Evolutionary conservation across 139 green algal genomes (phyloP), one percentile per base, ranked within the genome.

Genomic region (Edaphochlamys debaryana): DNA sequence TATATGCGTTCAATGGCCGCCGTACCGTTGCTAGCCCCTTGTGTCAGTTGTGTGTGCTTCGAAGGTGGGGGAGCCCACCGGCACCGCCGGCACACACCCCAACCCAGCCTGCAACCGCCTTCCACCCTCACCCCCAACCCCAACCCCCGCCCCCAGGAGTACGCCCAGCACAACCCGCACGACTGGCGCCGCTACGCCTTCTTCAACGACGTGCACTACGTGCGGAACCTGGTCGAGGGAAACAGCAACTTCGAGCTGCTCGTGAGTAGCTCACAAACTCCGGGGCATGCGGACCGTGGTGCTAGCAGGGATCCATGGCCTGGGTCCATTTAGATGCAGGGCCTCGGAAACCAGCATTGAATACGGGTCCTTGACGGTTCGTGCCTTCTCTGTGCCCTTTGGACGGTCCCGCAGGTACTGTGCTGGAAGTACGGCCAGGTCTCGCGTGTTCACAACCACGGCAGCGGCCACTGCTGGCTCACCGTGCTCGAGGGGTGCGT

Each of bases 381-480:
- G n/a, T n/a, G n/a, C n/a, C n/a, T n/a, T n/a, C n/a, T n/a, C n/a
- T n/a, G n/a, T n/a, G n/a, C n/a, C n/a, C n/a, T n/a, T n/a, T n/a
- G n/a, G n/a, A n/a, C n/a, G n/a, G n/a, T n/a, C n/a, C n/a, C n/a
- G n/a, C 80, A 89, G 73, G 66, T 90, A 17, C 58, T 90, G 17
- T 90, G 87, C 67, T 90, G 87, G 87, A 56, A 63, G 54, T 67
- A 58, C 32, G 87, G 87, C n/a, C 87, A 90, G 67, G 77, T 76
- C n/a, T 74, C 41, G 30, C 82, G 83, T 56, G 68, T 90, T 37
- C 87, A 90, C 87, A 89, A 90, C 72, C 87, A 90, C 66, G 71
- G 36, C 4, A 37, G 79, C 52, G 76, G 54, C 17, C 85, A 89
- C 68, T 89, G 85, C 40, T 89, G 78, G 79, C 71, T 89, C 27